Percentiles rank a stretch among this genome's conserved stretches.
Evolutionary conservation across 2,329 filamentous ascomycete species (phyloP).

Genomic region (Xylaria sp.): DNA sequence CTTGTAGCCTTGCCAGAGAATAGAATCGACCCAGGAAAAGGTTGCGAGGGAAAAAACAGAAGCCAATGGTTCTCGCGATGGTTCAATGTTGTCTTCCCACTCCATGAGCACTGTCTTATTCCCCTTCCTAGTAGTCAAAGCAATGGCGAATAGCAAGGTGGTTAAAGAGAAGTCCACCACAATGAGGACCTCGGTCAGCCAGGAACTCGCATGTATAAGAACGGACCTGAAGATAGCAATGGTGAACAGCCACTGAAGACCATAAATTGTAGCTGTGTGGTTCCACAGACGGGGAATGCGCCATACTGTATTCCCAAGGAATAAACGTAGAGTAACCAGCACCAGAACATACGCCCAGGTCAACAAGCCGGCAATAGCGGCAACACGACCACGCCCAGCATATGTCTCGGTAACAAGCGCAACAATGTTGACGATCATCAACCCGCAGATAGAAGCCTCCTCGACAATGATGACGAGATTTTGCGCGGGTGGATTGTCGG

Average conservation of each 20-base stretch:
- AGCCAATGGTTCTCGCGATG: conserved; percentile 85
- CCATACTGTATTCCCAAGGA: conserved; percentile 71
- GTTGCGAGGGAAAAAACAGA: conserved; percentile 89
- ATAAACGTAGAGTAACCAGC: conserved; percentile 78
- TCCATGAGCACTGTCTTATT: conserved; percentile 90
- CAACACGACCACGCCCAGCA: conserved; percentile 65
- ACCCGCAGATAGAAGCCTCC: conserved; percentile 75
- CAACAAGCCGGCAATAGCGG: conserved; percentile 72
- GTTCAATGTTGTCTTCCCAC: conserved; percentile 88
- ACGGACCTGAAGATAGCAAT: conserved; percentile 85
- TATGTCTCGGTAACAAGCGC: conserved; percentile 70
- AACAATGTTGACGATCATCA: conserved; percentile 75
- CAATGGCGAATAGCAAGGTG: conserved; percentile 78
- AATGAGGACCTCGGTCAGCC: conserved; percentile 69
- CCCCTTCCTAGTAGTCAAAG: conserved; percentile 85
- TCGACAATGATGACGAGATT: conserved; percentile 76
- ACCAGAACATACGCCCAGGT: conserved; percentile 84
- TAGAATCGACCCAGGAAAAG: conserved; percentile 89
- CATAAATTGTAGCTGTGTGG: conserved; percentile 88
- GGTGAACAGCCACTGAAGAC: conserved; percentile 80
- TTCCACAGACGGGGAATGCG: conserved; percentile 84
- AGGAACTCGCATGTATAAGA: conserved; percentile 78
- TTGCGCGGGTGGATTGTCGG: conserved; percentile 81
- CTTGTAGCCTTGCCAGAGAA: conserved; percentile 90
- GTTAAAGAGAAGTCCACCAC: conserved; percentile 80